phyloP scores from a whole-genome alignment of 2,329 filamentous ascomycete genomes.

The Venturia carpophila region DNA sequence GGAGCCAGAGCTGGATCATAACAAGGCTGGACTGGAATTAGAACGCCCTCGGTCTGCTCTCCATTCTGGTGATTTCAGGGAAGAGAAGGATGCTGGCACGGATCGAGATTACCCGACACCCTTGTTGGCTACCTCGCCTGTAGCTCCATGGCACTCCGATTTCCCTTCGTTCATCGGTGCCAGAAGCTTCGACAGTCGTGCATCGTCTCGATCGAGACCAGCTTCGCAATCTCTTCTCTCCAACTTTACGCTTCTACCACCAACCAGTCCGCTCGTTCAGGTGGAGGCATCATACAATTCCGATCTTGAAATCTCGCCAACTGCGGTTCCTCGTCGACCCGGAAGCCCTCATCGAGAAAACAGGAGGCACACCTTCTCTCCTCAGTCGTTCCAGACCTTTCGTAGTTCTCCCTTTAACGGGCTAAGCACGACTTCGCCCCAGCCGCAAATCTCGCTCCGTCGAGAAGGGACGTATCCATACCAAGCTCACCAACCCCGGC shows the following conservation, averaged over 20 bases:
- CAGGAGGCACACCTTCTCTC: constrained; percentile 65
- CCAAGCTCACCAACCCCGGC: constrained; percentile 70
- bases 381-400: constrained; percentile 44
- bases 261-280: constrained; percentile 86
- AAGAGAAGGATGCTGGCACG: constrained; percentile 18
- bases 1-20: constrained; percentile 21
- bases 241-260: constrained; percentile 76
- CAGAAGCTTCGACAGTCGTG: constrained; percentile 5
- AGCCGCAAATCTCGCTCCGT: constrained; percentile 39
- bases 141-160: constrained; percentile 49
- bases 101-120: constrained; percentile 15
- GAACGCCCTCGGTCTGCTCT: constrained; percentile 72
- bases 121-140: constrained; percentile 43
- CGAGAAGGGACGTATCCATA: constrained; percentile 58
- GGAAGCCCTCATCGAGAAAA: constrained; percentile 42
- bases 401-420: constrained; percentile 22
- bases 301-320: constrained; percentile 58
- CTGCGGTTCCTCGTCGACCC: constrained; percentile 26
- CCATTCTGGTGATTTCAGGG: constrained; percentile 53
- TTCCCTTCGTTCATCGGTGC: constrained; percentile 33
- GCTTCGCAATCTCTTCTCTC: constrained; percentile 58
- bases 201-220: constrained; percentile 31
- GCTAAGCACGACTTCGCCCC: constrained; percentile 23
- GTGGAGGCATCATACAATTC: constrained; percentile 65
- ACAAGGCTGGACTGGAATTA: constrained; percentile 47